Evolutionary conservation across 2,329 filamentous ascomycete genomes (phyloP), one percentile per base, ranked within the genome.

Genomic region (Ophiostoma quercus): DNA sequence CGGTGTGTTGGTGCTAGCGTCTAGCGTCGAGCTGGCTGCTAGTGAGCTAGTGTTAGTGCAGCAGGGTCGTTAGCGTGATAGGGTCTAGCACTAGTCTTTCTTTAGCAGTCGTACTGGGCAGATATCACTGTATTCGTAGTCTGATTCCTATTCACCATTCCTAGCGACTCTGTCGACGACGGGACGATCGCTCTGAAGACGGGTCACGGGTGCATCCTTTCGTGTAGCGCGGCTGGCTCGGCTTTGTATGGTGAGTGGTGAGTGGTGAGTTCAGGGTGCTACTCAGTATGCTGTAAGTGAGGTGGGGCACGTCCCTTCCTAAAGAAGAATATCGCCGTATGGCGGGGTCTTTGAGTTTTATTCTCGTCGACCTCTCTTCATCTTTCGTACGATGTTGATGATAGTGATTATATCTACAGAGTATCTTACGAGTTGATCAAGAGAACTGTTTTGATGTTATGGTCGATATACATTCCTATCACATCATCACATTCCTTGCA

Each of bases 271-370:
- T 22, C n/a, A 4, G 54, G 54, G 25, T 29, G 25, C 25, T 29
- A 29, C 7, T 60, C 12, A 11, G 5, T 43, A 14, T 43, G 4
- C 41, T 4, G 8, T 34, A 19, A 37, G 16, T n/a, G 32, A n/a
- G 6, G 60, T 65, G 34, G 16, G 19, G 32, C 16, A 65, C 29
- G 54, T 60, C 62, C 34, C 62, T 39, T 65, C 62, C 62, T 34
- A 65, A 65, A 41, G 34, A 34, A 65, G 62, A 65, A 65, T 39
- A 22, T 65, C 62, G 62, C 62, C 62, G 60, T 37, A 65, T 65
- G 34, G 62, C 62, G 62, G 62, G 62, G 62, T 65, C 60, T 32
- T 32, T 60, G 25, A 29, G 25, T 29, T 29, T 29, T 29, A 29
- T 29, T 29, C 25, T 29, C 25, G 25, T 29, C 25, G 25, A 29